Conservation (phyloP, 768 basidiomycete genomes). For the Mycena galopus region DNA sequence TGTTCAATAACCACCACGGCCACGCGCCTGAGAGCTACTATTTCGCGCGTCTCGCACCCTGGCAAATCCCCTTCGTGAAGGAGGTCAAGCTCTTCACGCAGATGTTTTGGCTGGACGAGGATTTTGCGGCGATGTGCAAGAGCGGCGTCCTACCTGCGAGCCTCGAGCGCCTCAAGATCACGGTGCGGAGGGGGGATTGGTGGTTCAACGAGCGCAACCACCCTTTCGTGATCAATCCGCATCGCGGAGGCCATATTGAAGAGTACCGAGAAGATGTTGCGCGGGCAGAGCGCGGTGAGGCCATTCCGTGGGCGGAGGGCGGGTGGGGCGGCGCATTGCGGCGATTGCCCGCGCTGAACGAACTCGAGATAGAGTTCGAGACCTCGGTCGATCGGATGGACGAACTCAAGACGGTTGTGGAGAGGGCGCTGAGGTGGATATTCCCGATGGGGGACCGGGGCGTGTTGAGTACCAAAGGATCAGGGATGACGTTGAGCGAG, state of each 20-base stretch:
- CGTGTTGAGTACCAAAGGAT: constrained; percentile 5
- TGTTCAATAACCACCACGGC: constrained; percentile 17
- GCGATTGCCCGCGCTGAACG: constrained; percentile 4
- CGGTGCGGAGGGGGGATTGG: constrained; percentile 18
- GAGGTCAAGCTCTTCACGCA: constrained; percentile 20
- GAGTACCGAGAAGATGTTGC: not conserved
- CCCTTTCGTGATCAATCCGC: constrained; percentile 20
- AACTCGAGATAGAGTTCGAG: constrained; percentile 26
- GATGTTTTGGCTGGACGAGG: constrained; percentile 24
- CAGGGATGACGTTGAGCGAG: not conserved
- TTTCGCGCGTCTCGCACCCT: constrained; percentile 4
- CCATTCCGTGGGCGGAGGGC: not conserved
- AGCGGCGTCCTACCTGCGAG: not conserved
- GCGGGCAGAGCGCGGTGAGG: constrained; percentile 15
- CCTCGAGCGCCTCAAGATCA: constrained; percentile 21
- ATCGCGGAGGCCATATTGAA: constrained; percentile 1
- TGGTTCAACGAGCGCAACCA: constrained; percentile 17
- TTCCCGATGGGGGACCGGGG: constrained; percentile 25
- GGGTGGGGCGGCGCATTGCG: constrained; percentile 20
- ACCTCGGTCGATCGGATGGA: constrained; percentile 2
- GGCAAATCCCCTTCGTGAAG: constrained; percentile 6
- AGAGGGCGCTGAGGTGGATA: constrained; percentile 18
- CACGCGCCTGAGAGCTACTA: not conserved
- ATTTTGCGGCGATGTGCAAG: not conserved
- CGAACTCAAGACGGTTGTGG: constrained; percentile 12